Evolutionary conservation across 176 grass and related monocot genomes (phyloP), one percentile per base, ranked within the genome.

Genomic region (Ensete ventricosum): DNA sequence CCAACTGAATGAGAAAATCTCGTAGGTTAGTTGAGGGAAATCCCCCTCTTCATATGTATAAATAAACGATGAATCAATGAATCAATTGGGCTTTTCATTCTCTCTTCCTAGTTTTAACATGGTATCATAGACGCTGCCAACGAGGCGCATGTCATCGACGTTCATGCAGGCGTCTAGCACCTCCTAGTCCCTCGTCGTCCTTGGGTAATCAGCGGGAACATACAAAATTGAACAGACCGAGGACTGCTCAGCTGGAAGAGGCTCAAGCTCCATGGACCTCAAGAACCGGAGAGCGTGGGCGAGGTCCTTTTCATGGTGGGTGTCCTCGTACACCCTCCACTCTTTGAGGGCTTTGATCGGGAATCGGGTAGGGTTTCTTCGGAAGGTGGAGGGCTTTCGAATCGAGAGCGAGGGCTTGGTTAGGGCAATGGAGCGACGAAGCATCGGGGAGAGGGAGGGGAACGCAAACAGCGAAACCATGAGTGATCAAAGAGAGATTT

Each of bases 271-370:
- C 53, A 83, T 54, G 17, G 94, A 89, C 80, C 87, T 89, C 71
- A 97, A 82, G 84, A 93, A 93, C 8, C 83, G 90, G 54, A 97
- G 93, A 24, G 90, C 85, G 43, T 90, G 88, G 10, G 88, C 65
- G 43, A 93, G 90, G 88, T 97, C 94, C 86, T 88, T 93, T 54
- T 89, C 81, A 73, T 80, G 62, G 52, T 91, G 85, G 51, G 88
- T 88, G 77, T 98, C 94, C 90, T 98, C 90, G 85, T 93, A 98
- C 72, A 93, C 94, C 22, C 82, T 72, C 94, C 94, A 98, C 76
- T 87, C 81, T 75, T 78, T 92, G 50, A 98, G 14, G 50, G 88
- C 87, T 60, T 81, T 86, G 68, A 87, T 77, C 7, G 85, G 82
- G 58, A 71, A 68, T 17, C 75, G 73, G 11, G 9, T 14, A 3